phyloP scores from a whole-genome alignment of 371 early-diverging fungal genomes.

The Fennellomyces sp. region DNA sequence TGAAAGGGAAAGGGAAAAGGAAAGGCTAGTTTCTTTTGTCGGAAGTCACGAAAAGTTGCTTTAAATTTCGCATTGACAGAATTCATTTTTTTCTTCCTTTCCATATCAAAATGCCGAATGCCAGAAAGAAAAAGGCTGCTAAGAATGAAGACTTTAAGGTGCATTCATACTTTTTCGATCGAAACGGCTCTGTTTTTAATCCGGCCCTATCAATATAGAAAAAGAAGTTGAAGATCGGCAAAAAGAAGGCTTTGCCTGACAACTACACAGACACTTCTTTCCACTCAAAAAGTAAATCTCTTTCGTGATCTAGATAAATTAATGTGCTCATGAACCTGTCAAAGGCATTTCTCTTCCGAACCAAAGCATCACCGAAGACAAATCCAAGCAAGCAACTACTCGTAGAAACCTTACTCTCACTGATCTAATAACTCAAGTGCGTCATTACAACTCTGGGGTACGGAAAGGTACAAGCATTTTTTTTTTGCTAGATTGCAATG shows the following conservation, averaged over 20 bases:
- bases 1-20: background rate
- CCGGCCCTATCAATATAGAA: constrained; percentile 62
- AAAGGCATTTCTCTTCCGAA: constrained; percentile 76
- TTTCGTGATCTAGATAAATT: background rate
- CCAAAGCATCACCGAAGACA: constrained; percentile 79
- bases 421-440: constrained; percentile 73
- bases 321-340: too few relatives aligned
- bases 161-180: background rate
- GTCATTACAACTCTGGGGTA: constrained; percentile 77
- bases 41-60: background rate
- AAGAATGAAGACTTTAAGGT: constrained; percentile 86
- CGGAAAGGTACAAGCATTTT: constrained; percentile 74
- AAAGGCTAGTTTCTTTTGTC: background rate
- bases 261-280: constrained; percentile 89
- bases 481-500: background rate
- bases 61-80: background rate
- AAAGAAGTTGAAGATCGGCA: constrained; percentile 91
- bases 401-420: constrained; percentile 73
- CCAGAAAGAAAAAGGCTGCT: constrained; percentile 72
- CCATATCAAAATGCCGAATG: constrained; percentile 62
- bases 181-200: background rate
- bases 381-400: constrained; percentile 69
- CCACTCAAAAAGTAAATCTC: constrained; percentile 69
- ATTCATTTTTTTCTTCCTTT: background rate
- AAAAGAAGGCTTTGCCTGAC: constrained; percentile 77